A percentile compares a stretch with the other conserved stretches of the same genome.
Evolutionary conservation across 257 asterid species (phyloP).

Genomic region (Plantago elongata): DNA sequence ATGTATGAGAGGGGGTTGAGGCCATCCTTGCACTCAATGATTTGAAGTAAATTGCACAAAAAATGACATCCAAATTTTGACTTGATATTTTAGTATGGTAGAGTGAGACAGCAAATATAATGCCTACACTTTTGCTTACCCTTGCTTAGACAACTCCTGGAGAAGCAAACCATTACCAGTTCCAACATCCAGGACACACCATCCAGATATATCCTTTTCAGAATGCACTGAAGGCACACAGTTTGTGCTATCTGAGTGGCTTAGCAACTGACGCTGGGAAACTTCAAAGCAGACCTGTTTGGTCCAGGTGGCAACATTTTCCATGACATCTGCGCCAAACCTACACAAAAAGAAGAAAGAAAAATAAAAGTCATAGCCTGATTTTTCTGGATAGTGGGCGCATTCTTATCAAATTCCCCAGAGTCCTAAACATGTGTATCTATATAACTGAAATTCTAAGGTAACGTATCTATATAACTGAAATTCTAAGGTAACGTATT

Average conservation of each 20-base stretch:
- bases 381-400: conserved; percentile 7
- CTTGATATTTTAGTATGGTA: background rate
- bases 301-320: conserved; percentile 80
- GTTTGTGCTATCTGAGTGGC: conserved; percentile 46
- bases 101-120: conserved; percentile 17
- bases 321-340: conserved; percentile 98
- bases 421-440: background rate
- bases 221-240: conserved; percentile 41
- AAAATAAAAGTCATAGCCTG: conserved; percentile 6
- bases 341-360: conserved; percentile 31
- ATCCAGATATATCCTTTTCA: conserved; percentile 61
- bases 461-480: background rate
- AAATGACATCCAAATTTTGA: conserved; percentile 6
- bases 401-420: conserved; percentile 5
- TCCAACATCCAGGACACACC: conserved; percentile 94
- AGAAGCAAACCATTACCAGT: conserved; percentile 98
- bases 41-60: conserved; percentile 3
- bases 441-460: background rate
- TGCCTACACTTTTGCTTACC: conserved; percentile 51
- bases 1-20: conserved; percentile 5
- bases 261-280: conserved; percentile 59
- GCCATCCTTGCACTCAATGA: background rate
- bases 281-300: conserved; percentile 69
- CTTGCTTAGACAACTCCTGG: conserved; percentile 89
- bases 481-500: background rate